phyloP scores from a whole-genome alignment of 257 asterid genomes.

The Thymus mandschuricus region DNA sequence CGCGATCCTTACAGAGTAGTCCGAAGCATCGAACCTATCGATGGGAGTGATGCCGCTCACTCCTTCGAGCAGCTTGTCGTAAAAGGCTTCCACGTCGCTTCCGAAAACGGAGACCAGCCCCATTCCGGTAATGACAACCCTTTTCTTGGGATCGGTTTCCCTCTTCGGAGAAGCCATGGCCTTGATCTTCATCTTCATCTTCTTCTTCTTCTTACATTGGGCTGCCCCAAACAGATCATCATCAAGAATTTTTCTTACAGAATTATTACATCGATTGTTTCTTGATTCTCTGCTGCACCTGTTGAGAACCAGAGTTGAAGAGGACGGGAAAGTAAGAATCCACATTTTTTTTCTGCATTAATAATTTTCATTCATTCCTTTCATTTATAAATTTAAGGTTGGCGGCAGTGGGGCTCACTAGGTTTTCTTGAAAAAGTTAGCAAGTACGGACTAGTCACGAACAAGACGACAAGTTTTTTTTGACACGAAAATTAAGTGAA shows the following conservation, averaged over 20 bases:
- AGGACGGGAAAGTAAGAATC: too few relatives aligned
- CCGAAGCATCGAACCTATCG: slow-evolving; percentile 55
- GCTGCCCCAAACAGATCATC: background rate
- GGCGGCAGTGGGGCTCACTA: too few relatives aligned
- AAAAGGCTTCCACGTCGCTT: slow-evolving; percentile 46
- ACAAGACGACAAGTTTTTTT: too few relatives aligned
- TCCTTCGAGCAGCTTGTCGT: slow-evolving; percentile 51
- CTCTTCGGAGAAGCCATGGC: slow-evolving; percentile 38
- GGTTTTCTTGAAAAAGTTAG: too few relatives aligned
- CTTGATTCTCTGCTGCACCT: too few relatives aligned
- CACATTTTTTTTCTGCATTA: too few relatives aligned
- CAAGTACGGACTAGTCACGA: too few relatives aligned
- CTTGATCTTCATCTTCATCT: background rate
- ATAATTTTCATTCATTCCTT: too few relatives aligned
- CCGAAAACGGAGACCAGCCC: slow-evolving; percentile 68
- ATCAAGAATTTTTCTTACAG: background rate
- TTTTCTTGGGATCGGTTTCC: slow-evolving; percentile 39
- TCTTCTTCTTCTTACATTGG: background rate
- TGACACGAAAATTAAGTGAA: too few relatives aligned
- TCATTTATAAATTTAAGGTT: too few relatives aligned
- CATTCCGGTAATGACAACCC: slow-evolving; percentile 26
- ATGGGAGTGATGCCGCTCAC: slow-evolving; percentile 53
- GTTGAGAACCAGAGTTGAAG: too few relatives aligned
- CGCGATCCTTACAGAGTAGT: slow-evolving; percentile 41
- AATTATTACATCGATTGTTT: too few relatives aligned